Percentiles rank a stretch among this genome's conserved stretches.
Conservation (phyloP, 1,139 yeast species). For the Yamadazyma atlantica region DNA sequence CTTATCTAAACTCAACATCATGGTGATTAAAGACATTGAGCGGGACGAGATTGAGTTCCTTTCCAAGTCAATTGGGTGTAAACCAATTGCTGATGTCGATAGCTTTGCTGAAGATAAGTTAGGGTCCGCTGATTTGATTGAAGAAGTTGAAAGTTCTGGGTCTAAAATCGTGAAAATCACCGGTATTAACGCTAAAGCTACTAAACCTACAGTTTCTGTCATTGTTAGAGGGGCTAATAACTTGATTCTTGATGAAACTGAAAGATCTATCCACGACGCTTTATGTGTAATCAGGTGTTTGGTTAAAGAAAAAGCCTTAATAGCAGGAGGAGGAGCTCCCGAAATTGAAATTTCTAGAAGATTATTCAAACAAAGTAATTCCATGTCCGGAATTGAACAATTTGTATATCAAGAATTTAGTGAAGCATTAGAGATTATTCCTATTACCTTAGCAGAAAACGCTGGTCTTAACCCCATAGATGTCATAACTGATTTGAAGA, state of each 20-base stretch:
- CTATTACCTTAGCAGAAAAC: conserved; percentile 95
- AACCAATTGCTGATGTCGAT: conserved; percentile 94
- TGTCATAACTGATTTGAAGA: conserved; percentile 91
- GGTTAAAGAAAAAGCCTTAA: conserved; percentile 89
- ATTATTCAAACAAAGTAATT: conserved; percentile 72
- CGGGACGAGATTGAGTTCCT: conserved; percentile 95
- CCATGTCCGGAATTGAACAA: conserved; percentile 86
- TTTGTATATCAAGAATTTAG: conserved; percentile 96
- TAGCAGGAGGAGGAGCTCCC: conserved; percentile 99
- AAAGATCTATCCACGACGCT: conserved; percentile 95
- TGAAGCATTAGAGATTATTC: conserved; percentile 91
- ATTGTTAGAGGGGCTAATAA: conserved; percentile 94
- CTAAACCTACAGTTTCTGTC: conserved; percentile 81
- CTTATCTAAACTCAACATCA: conserved; percentile 83
- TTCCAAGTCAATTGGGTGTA: conserved; percentile 88
- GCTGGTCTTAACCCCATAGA: conserved; percentile 95
- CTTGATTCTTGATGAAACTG: conserved; percentile 90
- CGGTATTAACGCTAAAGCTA: conserved; percentile 64
- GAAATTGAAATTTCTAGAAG: conserved; percentile 91
- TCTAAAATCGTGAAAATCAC: conserved; percentile 88
- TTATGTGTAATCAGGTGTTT: conserved; percentile 94
- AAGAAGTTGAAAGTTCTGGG: conserved; percentile 89
- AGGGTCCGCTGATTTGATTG: conserved; percentile 89
- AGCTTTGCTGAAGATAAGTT: conserved; percentile 89
- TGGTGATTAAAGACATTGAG: conserved; percentile 95